A percentile compares a stretch with the other conserved stretches of the same genome.
Evolutionary conservation across 129 eudicot species (phyloP).

Genomic region (Erigeron canadensis): DNA sequence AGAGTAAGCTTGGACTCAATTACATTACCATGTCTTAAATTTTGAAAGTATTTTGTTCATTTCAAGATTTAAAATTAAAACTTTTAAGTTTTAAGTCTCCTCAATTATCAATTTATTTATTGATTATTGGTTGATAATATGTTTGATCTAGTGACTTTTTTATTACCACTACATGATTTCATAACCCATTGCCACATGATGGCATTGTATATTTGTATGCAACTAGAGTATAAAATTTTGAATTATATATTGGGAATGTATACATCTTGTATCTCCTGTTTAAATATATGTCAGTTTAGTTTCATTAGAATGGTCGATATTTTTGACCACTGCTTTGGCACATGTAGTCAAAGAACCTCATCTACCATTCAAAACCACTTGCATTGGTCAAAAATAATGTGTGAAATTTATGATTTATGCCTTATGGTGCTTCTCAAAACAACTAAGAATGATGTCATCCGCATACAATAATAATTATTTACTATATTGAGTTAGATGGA

Average conservation of each 20-base stretch:
- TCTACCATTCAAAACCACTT: slow-evolving; percentile 15
- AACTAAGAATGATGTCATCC: slow-evolving; percentile 29
- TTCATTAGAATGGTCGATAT: slow-evolving; percentile 17
- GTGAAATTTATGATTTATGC: slow-evolving; percentile 21
- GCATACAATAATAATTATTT: slow-evolving; percentile 26
- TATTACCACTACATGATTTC: slow-evolving; percentile 16
- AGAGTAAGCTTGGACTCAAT: too few species aligned
- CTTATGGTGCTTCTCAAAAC: slow-evolving; percentile 23
- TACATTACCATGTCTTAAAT: too few species aligned
- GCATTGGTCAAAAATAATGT: slow-evolving; percentile 16
- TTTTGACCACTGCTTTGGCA: slow-evolving; percentile 35
- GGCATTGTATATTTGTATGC: slow-evolving; percentile 1
- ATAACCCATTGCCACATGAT: slow-evolving; percentile 6
- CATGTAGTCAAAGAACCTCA: slow-evolving; percentile 31
- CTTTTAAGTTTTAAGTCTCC: too few species aligned
- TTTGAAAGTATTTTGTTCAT: too few species aligned
- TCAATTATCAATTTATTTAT: too few species aligned
- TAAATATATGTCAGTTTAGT: slow-evolving; percentile 20
- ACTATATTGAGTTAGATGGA: slow-evolving; percentile 28
- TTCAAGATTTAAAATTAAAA: too few species aligned
- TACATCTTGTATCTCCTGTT: slow-evolving; percentile 14
- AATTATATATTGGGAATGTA: slow-evolving; percentile 30
- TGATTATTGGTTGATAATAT: too few species aligned
- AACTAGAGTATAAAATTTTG: slow-evolving; percentile 20
- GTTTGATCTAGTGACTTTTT: slow-evolving; percentile 10